A percentile compares a stretch with the other conserved stretches of the same genome.
phyloP scores from a whole-genome alignment of 371 early-diverging fungal genomes.

The Rhizopus sp. region DNA sequence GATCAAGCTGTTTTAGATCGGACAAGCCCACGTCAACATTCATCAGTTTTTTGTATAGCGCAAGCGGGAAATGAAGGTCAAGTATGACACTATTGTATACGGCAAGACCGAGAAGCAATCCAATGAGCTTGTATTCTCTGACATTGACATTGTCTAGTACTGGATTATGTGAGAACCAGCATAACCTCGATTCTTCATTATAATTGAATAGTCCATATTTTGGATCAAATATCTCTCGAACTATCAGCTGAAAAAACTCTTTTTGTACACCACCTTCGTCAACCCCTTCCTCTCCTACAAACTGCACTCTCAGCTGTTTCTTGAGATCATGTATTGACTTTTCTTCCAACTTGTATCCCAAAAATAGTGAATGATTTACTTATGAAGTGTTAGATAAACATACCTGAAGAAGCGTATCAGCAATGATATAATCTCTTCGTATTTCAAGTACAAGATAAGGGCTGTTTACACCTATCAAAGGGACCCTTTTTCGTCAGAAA shows the following conservation, averaged over 20 bases:
- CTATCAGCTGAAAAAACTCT: slow-evolving; percentile 92
- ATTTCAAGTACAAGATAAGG: slow-evolving; percentile 88
- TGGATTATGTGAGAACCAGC: slow-evolving; percentile 83
- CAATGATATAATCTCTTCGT: slow-evolving; percentile 73
- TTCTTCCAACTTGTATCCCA: slow-evolving; percentile 59
- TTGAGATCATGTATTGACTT: slow-evolving; percentile 84
- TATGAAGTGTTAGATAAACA: neutral
- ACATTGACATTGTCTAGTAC: slow-evolving; percentile 61
- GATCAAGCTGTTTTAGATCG: slow-evolving; percentile 64
- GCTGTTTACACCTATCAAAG: slow-evolving; percentile 72
- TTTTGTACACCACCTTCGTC: slow-evolving; percentile 96
- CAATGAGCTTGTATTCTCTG: slow-evolving; percentile 86
- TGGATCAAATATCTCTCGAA: slow-evolving; percentile 89
- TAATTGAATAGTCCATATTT: slow-evolving; percentile 91
- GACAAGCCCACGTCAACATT: slow-evolving; percentile 51
- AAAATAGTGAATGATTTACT: neutral
- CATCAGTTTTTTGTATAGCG: slow-evolving; percentile 85
- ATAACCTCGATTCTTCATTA: slow-evolving; percentile 81
- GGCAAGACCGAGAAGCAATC: slow-evolving; percentile 80
- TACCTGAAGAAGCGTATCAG: slow-evolving; percentile 76
- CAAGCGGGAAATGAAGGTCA: slow-evolving; percentile 79
- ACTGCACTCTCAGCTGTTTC: slow-evolving; percentile 86
- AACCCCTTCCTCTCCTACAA: slow-evolving; percentile 86
- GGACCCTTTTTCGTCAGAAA: neutral
- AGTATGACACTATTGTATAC: slow-evolving; percentile 81